These are phyloP conservation scores for Apiotrichum laibachii DNA, from an alignment of 1,284 basidiomycete species.

Conservation along the genomic window DNA sequence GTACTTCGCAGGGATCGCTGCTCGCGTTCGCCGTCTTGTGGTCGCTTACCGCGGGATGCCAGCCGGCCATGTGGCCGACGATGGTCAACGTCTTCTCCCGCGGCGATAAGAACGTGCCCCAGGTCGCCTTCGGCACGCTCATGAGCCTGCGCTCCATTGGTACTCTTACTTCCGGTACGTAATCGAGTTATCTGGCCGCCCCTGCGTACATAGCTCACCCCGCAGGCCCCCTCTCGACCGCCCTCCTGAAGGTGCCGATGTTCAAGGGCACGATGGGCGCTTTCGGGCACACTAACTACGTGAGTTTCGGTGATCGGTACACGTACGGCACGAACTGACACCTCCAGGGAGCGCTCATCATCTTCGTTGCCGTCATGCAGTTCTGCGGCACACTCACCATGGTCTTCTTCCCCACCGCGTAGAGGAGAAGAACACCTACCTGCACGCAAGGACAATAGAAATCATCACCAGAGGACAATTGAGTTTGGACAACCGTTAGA, in stretches of 20 bases:
- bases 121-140: conserved; percentile 43
- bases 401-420: no score
- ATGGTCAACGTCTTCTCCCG: conserved; percentile 37
- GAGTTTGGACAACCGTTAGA: no score
- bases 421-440: no score
- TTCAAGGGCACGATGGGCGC: no score
- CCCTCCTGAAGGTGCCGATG: no score
- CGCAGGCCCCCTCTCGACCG: no score
- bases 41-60: conserved; percentile 34
- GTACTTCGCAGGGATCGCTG: conserved; percentile 31
- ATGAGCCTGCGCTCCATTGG: conserved; percentile 45
- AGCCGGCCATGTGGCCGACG: conserved; percentile 38
- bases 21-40: conserved; percentile 37
- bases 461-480: no score
- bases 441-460: no score
- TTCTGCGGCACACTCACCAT: background rate
- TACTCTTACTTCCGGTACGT: conserved; percentile 45
- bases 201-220: no score
- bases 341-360: background rate
- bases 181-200: conserved; percentile 33
- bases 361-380: background rate
- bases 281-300: no score
- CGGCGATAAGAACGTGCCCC: conserved; percentile 41
- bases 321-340: no score
- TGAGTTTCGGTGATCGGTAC: no score